phyloP scores from a whole-genome alignment of 2,329 filamentous ascomycete species.

The Colletotrichum liriopes region DNA sequence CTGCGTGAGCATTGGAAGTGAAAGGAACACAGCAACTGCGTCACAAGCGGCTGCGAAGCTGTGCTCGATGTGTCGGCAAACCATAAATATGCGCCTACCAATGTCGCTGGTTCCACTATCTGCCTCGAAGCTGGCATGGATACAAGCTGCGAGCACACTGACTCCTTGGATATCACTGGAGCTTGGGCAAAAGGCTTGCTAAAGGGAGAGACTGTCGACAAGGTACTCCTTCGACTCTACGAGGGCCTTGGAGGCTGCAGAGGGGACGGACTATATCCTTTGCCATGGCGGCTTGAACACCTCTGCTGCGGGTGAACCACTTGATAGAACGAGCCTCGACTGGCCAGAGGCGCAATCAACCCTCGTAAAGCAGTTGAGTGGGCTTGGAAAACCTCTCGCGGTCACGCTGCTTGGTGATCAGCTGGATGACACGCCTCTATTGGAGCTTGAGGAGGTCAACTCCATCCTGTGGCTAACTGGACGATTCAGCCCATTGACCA shows the following conservation, averaged over 20 bases:
- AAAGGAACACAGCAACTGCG: slow-evolving; percentile 72
- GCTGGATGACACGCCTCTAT: neutral
- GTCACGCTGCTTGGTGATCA: neutral
- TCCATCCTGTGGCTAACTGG: slow-evolving; percentile 69
- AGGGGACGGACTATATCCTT: slow-evolving; percentile 65
- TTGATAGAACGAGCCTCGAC: slow-evolving; percentile 64
- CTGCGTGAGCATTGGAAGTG: slow-evolving; percentile 78
- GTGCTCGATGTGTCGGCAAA: slow-evolving; percentile 69
- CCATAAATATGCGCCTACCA: slow-evolving; percentile 57
- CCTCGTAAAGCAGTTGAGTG: slow-evolving; percentile 56
- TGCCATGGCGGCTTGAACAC: slow-evolving; percentile 71
- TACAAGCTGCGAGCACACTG: slow-evolving; percentile 48
- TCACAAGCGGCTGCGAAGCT: slow-evolving; percentile 77
- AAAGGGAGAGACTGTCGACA: slow-evolving; percentile 53
- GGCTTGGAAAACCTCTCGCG: neutral
- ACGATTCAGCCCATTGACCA: neutral
- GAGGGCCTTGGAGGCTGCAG: slow-evolving; percentile 58
- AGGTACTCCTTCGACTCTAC: slow-evolving; percentile 67
- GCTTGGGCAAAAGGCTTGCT: slow-evolving; percentile 52
- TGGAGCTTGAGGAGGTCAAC: slow-evolving; percentile 56
- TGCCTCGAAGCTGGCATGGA: slow-evolving; percentile 55
- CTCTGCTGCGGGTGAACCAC: slow-evolving; percentile 65
- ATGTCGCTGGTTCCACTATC: slow-evolving; percentile 52
- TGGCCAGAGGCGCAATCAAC: slow-evolving; percentile 69
- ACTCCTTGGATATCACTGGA: neutral